phyloP scores from a whole-genome alignment of 345 rosid genomes.

The Orychophragmus violaceus region DNA sequence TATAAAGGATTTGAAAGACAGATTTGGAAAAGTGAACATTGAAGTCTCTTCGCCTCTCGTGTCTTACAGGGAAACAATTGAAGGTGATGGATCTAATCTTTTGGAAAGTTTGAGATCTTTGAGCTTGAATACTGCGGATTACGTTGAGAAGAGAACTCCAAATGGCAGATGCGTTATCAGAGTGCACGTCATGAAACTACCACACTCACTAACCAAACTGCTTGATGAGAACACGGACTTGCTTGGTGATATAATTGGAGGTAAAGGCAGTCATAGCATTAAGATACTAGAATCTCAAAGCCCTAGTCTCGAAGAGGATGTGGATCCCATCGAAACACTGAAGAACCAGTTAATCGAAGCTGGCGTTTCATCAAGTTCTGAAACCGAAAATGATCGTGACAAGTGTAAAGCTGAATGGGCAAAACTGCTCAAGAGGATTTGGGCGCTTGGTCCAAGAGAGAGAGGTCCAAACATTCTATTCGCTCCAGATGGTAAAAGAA shows the following conservation, averaged over 20 bases:
- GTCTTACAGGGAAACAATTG: slow-evolving; percentile 82
- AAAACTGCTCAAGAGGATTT: slow-evolving; percentile 58
- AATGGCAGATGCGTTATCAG: slow-evolving; percentile 71
- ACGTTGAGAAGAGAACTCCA: slow-evolving; percentile 65
- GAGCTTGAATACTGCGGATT: slow-evolving; percentile 43
- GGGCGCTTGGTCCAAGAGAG: slow-evolving; percentile 95
- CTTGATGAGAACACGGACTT: slow-evolving; percentile 76
- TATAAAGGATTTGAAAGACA: slow-evolving; percentile 77
- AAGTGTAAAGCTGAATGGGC: slow-evolving; percentile 66
- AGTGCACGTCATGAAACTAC: slow-evolving; percentile 82
- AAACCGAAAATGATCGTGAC: slow-evolving; percentile 57
- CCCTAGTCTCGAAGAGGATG: slow-evolving; percentile 31
- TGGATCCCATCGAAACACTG: slow-evolving; percentile 52
- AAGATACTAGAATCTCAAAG: slow-evolving; percentile 44
- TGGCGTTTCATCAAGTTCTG: slow-evolving; percentile 39
- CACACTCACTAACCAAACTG: slow-evolving; percentile 58
- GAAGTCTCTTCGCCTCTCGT: slow-evolving; percentile 92
- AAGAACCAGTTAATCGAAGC: slow-evolving; percentile 52
- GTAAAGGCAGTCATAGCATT: slow-evolving; percentile 43
- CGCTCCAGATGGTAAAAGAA: slow-evolving; percentile 50
- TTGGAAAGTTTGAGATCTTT: slow-evolving; percentile 59
- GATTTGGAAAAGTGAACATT: slow-evolving; percentile 80
- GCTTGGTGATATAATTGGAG: slow-evolving; percentile 63
- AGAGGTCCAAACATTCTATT: slow-evolving; percentile 90
- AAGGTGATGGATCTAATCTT: slow-evolving; percentile 52